Evolutionary conservation across 2,329 filamentous ascomycete genomes (phyloP).

Genomic region (Pseudogymnoascus sp.): DNA sequence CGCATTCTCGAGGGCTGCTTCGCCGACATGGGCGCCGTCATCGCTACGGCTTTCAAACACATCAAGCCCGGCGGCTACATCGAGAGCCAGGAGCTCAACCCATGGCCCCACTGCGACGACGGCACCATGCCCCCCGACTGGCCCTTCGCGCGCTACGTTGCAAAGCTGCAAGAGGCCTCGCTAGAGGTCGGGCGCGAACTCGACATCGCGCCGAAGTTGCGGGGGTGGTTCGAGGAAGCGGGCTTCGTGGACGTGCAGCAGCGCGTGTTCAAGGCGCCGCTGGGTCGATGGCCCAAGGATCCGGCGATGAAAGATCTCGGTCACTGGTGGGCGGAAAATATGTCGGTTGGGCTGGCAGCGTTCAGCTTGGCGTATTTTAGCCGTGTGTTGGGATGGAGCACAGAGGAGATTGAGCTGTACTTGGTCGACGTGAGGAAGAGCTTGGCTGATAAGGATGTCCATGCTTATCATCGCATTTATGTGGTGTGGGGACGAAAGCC

Average conservation of each 20-base stretch:
- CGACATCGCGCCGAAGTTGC: conserved; percentile 18
- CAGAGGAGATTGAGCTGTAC: conserved; percentile 26
- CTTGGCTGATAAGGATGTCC: conserved; percentile 22
- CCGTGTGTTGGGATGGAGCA: conserved; percentile 23
- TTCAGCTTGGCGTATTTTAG: conserved; percentile 25
- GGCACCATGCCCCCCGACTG: conserved; percentile 34
- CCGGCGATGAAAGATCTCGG: conserved; percentile 15
- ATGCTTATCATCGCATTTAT: conserved; percentile 25
- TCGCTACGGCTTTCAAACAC: conserved; percentile 12
- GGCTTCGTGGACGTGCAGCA: conserved; percentile 28
- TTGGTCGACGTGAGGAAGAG: conserved; percentile 18
- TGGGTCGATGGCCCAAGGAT: conserved; percentile 44
- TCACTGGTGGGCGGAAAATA: conserved; percentile 23
- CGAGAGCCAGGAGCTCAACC: conserved; percentile 18
- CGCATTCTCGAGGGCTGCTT: conserved; percentile 48
- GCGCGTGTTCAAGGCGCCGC: conserved; percentile 37
- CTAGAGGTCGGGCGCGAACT: conserved; percentile 27
- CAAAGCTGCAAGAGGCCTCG: conserved; percentile 30
- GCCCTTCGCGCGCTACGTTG: conserved; percentile 33
- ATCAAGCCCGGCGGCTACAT: conserved; percentile 21
- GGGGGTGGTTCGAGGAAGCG: conserved; percentile 18
- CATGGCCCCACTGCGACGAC: conserved; percentile 35
- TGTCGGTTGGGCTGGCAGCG: conserved; percentile 20
- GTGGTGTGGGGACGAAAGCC: conserved; percentile 26
- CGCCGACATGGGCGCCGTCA: conserved; percentile 40